Evolutionary conservation across 2,329 filamentous ascomycete species (phyloP).

Genomic region (Neonectria hederae): DNA sequence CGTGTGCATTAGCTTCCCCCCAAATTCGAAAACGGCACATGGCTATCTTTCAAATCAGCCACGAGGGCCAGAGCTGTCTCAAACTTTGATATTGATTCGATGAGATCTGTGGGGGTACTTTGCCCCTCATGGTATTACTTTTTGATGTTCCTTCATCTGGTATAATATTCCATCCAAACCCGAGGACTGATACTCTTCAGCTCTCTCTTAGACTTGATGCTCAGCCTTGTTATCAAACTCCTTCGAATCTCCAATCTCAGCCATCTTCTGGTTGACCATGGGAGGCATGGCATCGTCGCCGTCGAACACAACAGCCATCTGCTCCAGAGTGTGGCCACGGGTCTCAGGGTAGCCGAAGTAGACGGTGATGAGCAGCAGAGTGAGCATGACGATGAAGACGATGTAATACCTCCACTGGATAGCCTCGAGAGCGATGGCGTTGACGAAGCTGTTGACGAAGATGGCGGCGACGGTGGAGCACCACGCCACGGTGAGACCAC

Average conservation of each 20-base stretch:
- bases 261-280: slow-evolving; percentile 23
- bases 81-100: neutral
- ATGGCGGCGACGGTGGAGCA: slow-evolving; percentile 49
- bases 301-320: slow-evolving; percentile 38
- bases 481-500: slow-evolving; percentile 54
- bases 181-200: neutral
- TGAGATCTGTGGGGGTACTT: neutral
- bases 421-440: slow-evolving; percentile 39
- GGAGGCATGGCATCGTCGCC: slow-evolving; percentile 25
- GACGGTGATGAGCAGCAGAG: slow-evolving; percentile 29
- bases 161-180: neutral
- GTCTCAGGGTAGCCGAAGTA: slow-evolving; percentile 47
- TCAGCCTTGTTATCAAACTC: slow-evolving; percentile 11
- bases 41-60: neutral
- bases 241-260: slow-evolving; percentile 12
- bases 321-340: slow-evolving; percentile 41
- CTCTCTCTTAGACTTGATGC: slow-evolving; percentile 1
- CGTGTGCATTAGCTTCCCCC: neutral
- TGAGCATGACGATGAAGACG: slow-evolving; percentile 31
- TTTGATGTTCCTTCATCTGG: neutral
- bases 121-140: neutral
- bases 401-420: slow-evolving; percentile 35
- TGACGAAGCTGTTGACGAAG: slow-evolving; percentile 51
- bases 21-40: neutral
- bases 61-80: neutral